Evolutionary conservation across 805 yeast genomes (phyloP).

Genomic region (Candida nanaspora): DNA sequence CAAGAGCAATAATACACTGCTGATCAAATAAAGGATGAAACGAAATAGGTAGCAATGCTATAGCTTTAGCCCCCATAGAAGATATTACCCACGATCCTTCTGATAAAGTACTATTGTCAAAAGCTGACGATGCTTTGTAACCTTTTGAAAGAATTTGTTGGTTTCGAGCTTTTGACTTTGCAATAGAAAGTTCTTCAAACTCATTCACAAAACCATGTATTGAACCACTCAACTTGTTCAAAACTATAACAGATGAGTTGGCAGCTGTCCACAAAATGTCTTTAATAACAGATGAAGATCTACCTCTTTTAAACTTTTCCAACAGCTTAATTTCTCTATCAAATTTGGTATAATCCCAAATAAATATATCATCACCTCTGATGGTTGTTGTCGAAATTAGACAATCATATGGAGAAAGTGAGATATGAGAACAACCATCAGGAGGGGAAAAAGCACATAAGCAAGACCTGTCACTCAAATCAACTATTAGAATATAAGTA

Average conservation of each 20-base stretch:
- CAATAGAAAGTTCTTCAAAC: slow-evolving; percentile 1
- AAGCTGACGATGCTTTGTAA: slow-evolving; percentile 16
- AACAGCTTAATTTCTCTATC: slow-evolving; percentile 44
- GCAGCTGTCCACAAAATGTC: slow-evolving; percentile 47
- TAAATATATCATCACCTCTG: slow-evolving; percentile 55
- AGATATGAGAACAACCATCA: slow-evolving; percentile 52
- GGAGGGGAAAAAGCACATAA: slow-evolving; percentile 47
- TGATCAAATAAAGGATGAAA: neutral
- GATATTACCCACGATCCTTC: slow-evolving; percentile 21
- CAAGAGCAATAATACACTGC: slow-evolving; percentile 9
- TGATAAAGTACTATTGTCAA: slow-evolving; percentile 1
- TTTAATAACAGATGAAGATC: slow-evolving; percentile 47
- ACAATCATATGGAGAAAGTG: slow-evolving; percentile 56
- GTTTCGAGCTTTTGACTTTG: too few relatives aligned
- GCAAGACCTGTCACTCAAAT: slow-evolving; percentile 33
- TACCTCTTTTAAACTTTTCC: slow-evolving; percentile 57
- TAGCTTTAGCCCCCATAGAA: slow-evolving; percentile 12
- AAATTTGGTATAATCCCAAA: slow-evolving; percentile 55
- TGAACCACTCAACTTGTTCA: slow-evolving; percentile 49
- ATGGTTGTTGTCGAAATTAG: slow-evolving; percentile 44
- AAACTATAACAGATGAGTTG: slow-evolving; percentile 38
- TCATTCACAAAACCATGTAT: slow-evolving; percentile 55
- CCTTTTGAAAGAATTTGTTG: neutral
- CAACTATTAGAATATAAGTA: slow-evolving; percentile 37
- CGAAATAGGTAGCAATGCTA: neutral